Evolutionary conservation across 2,329 filamentous ascomycete genomes (phyloP).

Genomic region (Cytospora paraplurivora): DNA sequence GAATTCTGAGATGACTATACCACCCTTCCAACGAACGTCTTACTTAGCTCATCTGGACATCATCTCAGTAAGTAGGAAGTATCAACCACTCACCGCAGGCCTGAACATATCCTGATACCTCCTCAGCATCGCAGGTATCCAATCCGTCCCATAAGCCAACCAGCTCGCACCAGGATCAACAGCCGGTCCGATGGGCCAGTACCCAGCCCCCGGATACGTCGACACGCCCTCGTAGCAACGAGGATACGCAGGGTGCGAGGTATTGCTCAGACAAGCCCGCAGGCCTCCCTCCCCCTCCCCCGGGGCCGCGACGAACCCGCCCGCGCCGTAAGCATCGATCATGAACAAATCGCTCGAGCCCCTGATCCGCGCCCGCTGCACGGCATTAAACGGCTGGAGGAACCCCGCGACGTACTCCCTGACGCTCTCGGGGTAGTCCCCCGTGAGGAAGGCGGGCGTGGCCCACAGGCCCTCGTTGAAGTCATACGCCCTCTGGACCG

Average conservation of each 20-base stretch:
- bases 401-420: conserved; percentile 7
- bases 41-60: background rate
- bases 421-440: conserved; percentile 12
- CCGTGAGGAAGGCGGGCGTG: conserved; percentile 7
- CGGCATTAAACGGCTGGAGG: background rate
- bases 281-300: conserved; percentile 5
- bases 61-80: too few species aligned
- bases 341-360: conserved; percentile 16
- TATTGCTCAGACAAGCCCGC: conserved; percentile 7
- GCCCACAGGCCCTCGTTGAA: conserved; percentile 21
- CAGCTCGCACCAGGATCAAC: conserved; percentile 18
- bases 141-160: conserved; percentile 11
- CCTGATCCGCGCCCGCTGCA: conserved; percentile 9
- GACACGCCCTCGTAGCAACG: background rate
- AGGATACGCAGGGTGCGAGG: conserved; percentile 8
- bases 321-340: conserved; percentile 8
- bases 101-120: conserved; percentile 20
- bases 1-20: conserved; percentile 18
- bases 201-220: conserved; percentile 9
- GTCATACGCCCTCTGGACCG: conserved; percentile 17
- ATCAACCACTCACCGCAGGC: background rate
- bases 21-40: background rate
- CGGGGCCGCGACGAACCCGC: conserved; percentile 7
- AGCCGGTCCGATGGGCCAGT: conserved; percentile 17
- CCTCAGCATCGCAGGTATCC: conserved; percentile 12